phyloP scores from a whole-genome alignment of 73 alveolate genomes.

The Paramecium sonneborni region DNA sequence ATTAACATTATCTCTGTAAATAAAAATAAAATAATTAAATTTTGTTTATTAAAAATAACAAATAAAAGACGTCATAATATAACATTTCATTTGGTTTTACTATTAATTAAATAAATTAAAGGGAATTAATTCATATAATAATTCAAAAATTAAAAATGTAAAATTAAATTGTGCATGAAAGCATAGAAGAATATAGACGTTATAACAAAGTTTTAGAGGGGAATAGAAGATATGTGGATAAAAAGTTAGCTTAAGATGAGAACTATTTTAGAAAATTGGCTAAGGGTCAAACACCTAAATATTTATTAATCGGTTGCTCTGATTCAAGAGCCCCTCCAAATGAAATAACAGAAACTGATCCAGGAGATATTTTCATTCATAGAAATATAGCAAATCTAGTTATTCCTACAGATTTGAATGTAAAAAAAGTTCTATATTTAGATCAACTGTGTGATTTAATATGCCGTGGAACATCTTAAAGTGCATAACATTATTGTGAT shows the following conservation, averaged over 20 bases:
- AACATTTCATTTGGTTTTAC: background rate
- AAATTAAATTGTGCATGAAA: background rate
- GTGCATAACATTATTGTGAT: constrained; percentile 43
- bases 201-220: constrained; percentile 33
- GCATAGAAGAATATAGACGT: background rate
- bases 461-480: constrained; percentile 59
- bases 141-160: background rate
- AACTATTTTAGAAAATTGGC: constrained; percentile 51
- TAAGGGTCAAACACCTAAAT: constrained; percentile 61
- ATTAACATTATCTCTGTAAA: too few species aligned
- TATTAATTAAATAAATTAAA: background rate
- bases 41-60: background rate
- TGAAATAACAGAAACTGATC: constrained; percentile 60
- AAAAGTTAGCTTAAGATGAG: constrained; percentile 31
- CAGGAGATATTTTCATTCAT: constrained; percentile 66
- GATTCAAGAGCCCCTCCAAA: constrained; percentile 66
- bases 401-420: constrained; percentile 66
- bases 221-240: background rate
- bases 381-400: constrained; percentile 66
- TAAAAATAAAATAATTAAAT: too few species aligned
- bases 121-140: background rate
- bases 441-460: constrained; percentile 57
- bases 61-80: background rate
- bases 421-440: background rate
- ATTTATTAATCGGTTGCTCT: constrained; percentile 66